Evolutionary conservation across 495 filamentous ascomycete species (phyloP), one percentile per base, ranked within the genome.

Genomic region (Neurospora sp.): DNA sequence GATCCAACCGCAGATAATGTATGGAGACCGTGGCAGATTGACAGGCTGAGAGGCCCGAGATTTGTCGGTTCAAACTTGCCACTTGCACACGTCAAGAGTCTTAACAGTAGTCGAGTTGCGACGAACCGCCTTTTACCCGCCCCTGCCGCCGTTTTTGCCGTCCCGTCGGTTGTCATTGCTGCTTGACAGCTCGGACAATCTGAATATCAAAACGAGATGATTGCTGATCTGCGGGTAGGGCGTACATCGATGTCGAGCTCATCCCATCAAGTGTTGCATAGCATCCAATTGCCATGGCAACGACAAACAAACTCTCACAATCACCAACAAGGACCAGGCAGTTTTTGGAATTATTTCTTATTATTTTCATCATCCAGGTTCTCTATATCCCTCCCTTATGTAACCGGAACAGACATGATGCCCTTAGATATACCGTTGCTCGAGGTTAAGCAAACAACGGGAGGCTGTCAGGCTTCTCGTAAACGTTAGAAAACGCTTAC

Each of bases 401-500:
- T 20, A 18, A 49, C 49, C 49, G 49, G 44, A 49, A 49, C 10
- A 23, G 27, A 66, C 54, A 31, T 31, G 54, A 66, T 66, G 18
- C 27, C 54, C 7, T 66, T 66, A 66, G 54, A 66, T 66, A 66
- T 66, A 66, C 54, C 54, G 27, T 18, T 35, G 27, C 27, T 66
- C 1, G 54, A 66, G 27, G 3, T 66, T 2, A 35, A 31, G 3
- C 54, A 66, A 66, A 7, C 54, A 66, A 2, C 54, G 54, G 54
- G 14, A 66, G 54, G 54, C 54, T 66, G 54, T 35, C 27, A 72
- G 38, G n/a, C 40, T 35, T 72, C 27, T 27, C n/a, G 27, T 7
- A 72, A 44, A 40, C 44, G 31, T 31, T 31, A 31, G 31, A 31
- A 69, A 66, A 75, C 27, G 75, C 46, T 81, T 97, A 94, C 92